Percentiles rank a stretch among this genome's conserved stretches.
Conservation (phyloP, 345 rosid species). For the Citrus hindsii region DNA sequence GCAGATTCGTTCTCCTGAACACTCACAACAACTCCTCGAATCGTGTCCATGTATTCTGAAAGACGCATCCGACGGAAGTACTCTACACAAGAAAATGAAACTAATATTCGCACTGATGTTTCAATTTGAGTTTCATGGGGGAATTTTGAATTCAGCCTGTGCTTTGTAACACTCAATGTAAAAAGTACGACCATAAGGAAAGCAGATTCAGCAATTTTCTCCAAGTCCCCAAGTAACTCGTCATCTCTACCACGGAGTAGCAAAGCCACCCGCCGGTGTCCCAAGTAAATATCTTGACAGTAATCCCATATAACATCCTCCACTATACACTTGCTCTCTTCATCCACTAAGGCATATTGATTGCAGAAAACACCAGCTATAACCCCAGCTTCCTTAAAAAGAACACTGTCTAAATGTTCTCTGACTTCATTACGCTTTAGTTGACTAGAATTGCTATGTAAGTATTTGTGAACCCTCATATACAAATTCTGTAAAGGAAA, state of each 20-base stretch:
- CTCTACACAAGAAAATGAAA: constrained; percentile 79
- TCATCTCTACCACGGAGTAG: constrained; percentile 57
- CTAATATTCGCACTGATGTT: constrained; percentile 64
- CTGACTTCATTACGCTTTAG: constrained; percentile 35
- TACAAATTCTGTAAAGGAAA: constrained; percentile 62
- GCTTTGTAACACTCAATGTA: constrained; percentile 71
- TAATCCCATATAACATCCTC: constrained; percentile 73
- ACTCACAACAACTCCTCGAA: constrained; percentile 63
- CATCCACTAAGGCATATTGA: constrained; percentile 63
- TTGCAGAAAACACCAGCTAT: constrained; percentile 74
- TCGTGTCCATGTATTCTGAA: constrained; percentile 87
- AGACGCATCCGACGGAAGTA: constrained; percentile 79
- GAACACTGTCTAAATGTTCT: constrained; percentile 52
- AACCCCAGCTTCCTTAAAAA: constrained; percentile 80
- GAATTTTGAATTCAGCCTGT: constrained; percentile 45
- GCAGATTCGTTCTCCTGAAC: constrained; percentile 76
- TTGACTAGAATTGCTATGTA: constrained; percentile 22
- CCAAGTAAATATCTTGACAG: constrained; percentile 69
- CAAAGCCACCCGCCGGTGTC: constrained; percentile 64
- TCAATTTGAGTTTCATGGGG: constrained; percentile 53
- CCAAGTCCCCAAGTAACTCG: constrained; percentile 54
- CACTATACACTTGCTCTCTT: constrained; percentile 50
- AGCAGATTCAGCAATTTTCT: constrained; percentile 86
- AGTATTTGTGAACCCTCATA: constrained; percentile 34
- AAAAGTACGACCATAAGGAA: constrained; percentile 90